Base-by-base conservation (phyloP, 2,329 filamentous ascomycete genomes). In the Tothia fuscella region DNA sequence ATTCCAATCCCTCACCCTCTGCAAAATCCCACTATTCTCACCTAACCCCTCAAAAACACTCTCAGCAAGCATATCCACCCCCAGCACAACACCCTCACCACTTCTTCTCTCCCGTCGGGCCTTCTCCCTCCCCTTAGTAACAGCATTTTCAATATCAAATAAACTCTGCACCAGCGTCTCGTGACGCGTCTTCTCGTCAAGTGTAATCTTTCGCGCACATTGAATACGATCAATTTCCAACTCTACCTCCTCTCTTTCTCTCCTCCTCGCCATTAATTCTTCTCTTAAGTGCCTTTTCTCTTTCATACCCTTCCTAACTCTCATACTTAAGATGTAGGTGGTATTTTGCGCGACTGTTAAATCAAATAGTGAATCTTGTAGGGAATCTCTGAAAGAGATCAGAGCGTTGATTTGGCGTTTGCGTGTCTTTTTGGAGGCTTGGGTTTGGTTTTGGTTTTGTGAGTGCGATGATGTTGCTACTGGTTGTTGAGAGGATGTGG, bases 321-420 rank as follows among this genome's bases (percentile, higher is more conserved):
- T 64, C 38, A 62, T 57, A 20, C 63, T 61, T 19, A 71, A 59
- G 2, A 61, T 55, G 43, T 63, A 66, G 34, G 70, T 64, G 41
- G 67, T 65, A 45, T 73, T 67, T 3, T 72, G 61, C 17, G 69
- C 63, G 47, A 70, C 67, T 45, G 68, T 71, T 21, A 74, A 54
- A 32, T 68, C 64, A 34, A 72, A 62, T 3, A 74, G 53, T 17
- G 66, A 63, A 21, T 66, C 64, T 14, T 66, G 63, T 14, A 74
- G 54, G 38, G 68, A 65, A 6, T 61, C 55, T 12, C 63, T 62
- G 50, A 68, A 74, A 4, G 61, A 59, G 28, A 70, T 57, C 1
- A 71, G 60, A 4, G 66, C 62, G 41, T 66, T 67, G 46, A 62
- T 57, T 44, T 69, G 65, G 42, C 63, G 62, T 21, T 59, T 62